Evolutionary conservation across 139 green algal species (phyloP).

Genomic region (Auxenochlorella protothecoides): DNA sequence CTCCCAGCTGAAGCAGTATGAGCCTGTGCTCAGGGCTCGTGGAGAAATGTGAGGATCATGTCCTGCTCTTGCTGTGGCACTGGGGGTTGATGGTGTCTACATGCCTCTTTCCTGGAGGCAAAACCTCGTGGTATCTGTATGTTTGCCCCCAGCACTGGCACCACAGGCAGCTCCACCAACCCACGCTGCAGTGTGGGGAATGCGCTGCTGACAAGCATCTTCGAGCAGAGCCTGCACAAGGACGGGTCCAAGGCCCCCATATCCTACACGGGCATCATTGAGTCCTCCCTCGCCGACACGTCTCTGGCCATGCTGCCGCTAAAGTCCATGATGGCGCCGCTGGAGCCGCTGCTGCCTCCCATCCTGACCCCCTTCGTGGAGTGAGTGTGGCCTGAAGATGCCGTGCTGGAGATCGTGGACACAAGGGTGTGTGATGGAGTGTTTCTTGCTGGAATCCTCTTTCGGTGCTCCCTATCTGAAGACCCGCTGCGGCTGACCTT

Average conservation of each 20-base stretch:
- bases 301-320: background rate
- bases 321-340: slow-evolving; percentile 2
- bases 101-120: no score
- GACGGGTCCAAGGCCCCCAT: no score
- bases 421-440: no score
- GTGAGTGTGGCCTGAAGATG: background rate
- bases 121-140: no score
- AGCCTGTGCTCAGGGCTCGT: slow-evolving; percentile 14
- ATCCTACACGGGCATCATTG: no score
- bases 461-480: no score
- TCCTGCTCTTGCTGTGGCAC: background rate
- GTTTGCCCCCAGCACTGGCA: no score
- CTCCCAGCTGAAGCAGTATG: slow-evolving; percentile 7
- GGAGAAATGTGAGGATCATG: slow-evolving; percentile 1
- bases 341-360: slow-evolving; percentile 22
- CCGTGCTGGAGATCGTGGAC: no score
- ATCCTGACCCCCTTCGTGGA: slow-evolving; percentile 20
- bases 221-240: background rate
- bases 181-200: slow-evolving; percentile 13
- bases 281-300: no score
- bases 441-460: no score
- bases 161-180: no score
- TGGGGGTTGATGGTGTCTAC: background rate
- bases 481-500: no score
- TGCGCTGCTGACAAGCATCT: background rate